Percentiles rank a stretch among this genome's conserved stretches.
Conservation (phyloP, 2,329 filamentous ascomycete species). For the Shiraia sp. region DNA sequence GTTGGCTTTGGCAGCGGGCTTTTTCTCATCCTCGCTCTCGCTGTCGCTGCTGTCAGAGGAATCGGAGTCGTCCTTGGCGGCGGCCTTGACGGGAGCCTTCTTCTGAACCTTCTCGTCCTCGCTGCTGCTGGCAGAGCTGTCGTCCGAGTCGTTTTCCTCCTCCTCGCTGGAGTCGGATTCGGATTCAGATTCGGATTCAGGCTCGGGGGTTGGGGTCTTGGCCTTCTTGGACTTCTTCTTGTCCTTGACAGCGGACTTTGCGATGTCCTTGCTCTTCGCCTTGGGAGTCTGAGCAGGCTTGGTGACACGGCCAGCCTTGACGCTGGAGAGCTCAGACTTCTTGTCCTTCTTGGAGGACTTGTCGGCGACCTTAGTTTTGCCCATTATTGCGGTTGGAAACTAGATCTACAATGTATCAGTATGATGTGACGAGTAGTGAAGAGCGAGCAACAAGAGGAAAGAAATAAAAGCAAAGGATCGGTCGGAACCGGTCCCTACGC, state of each 20-base stretch:
- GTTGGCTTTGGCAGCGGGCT: constrained; percentile 34
- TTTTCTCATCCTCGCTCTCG: constrained; percentile 35
- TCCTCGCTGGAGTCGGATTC: constrained; percentile 43
- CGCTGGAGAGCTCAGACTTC: constrained; percentile 59
- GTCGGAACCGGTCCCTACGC: constrained; percentile 26
- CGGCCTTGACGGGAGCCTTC: constrained; percentile 39
- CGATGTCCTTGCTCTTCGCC: constrained; percentile 68
- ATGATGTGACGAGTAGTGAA: constrained; percentile 14
- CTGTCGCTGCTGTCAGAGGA: constrained; percentile 27
- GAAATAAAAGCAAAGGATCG: constrained; percentile 23
- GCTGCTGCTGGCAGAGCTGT: constrained; percentile 32
- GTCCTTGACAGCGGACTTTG: constrained; percentile 58
- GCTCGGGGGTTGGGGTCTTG: constrained; percentile 54
- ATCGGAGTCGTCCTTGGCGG: constrained; percentile 44
- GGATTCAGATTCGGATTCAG: constrained; percentile 46
- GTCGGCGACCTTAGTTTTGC: constrained; percentile 41
- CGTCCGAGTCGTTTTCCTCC: constrained; percentile 37
- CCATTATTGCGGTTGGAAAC: constrained; percentile 36
- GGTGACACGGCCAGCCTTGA: constrained; percentile 69
- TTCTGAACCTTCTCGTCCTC: constrained; percentile 41
- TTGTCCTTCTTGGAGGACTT: constrained; percentile 60
- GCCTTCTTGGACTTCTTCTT: constrained; percentile 58
- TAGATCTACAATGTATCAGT: constrained; percentile 40
- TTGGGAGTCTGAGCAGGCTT: constrained; percentile 69
- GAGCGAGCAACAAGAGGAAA: constrained; percentile 7